Conservation (phyloP, 805 yeast genomes). For the Diddensiella santjacobensis region DNA sequence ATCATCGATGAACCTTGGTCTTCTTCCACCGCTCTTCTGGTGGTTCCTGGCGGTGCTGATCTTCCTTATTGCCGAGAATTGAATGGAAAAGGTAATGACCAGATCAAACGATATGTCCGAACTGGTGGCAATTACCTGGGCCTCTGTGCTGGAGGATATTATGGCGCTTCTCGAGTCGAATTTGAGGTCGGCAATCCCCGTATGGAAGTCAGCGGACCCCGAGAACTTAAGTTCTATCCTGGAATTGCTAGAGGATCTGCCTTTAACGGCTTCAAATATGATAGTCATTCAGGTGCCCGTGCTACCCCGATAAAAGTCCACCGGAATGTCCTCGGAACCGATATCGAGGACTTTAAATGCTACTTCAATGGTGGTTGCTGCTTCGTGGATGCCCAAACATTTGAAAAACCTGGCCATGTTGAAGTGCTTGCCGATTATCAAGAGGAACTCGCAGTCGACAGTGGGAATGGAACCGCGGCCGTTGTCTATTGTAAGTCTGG, state of each 20-base stretch:
- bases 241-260: conserved; percentile 83
- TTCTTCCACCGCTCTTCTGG: conserved; percentile 69
- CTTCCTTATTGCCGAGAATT: conserved; percentile 73
- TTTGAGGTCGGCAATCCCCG: conserved; percentile 70
- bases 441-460: conserved; percentile 51
- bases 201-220: conserved; percentile 78
- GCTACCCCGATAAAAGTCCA: conserved; percentile 49
- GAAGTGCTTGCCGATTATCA: conserved; percentile 70
- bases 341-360: conserved; percentile 18
- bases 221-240: conserved; percentile 79
- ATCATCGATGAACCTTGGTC: conserved; percentile 85
- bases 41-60: conserved; percentile 97
- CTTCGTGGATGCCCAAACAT: conserved; percentile 69
- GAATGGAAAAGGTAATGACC: conserved; percentile 62
- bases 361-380: conserved; percentile 91
- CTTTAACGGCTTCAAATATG: conserved; percentile 73
- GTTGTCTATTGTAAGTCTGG: conserved; percentile 66
- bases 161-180: conserved; percentile 68
- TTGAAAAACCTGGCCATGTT: conserved; percentile 42
- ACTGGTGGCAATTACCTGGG: conserved; percentile 84
- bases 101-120: conserved; percentile 60
- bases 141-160: conserved; percentile 95
- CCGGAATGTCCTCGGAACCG: conserved; percentile 8
- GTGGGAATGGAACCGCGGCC: conserved; percentile 54
- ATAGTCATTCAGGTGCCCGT: conserved; percentile 69